Percentiles rank a stretch among this genome's conserved stretches.
Evolutionary conservation across 2,329 filamentous ascomycete genomes (phyloP).

Genomic region (Sporothrix pallida): DNA sequence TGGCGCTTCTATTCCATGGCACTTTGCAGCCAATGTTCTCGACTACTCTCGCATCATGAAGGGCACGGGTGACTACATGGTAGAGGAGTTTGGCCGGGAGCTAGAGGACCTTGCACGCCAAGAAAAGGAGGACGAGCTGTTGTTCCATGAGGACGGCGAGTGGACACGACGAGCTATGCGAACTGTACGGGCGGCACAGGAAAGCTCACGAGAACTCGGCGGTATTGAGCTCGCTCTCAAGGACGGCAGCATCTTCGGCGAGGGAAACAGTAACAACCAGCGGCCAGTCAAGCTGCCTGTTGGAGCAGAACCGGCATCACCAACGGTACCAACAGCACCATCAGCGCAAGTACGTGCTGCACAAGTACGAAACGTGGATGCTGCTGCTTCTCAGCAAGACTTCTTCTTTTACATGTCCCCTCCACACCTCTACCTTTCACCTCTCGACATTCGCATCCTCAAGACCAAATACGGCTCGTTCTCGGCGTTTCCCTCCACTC

Average conservation of each 20-base stretch:
- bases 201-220: conserved; percentile 64
- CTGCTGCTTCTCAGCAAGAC: conserved; percentile 47
- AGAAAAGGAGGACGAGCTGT: conserved; percentile 84
- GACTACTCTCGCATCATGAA: conserved; percentile 97
- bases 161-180: conserved; percentile 87
- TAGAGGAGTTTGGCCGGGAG: conserved; percentile 78
- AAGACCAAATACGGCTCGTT: conserved; percentile 89
- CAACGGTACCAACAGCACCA: not conserved
- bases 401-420: conserved; percentile 91
- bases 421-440: conserved; percentile 86
- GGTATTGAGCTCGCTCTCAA: conserved; percentile 41
- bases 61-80: conserved; percentile 87
- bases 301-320: conserved; percentile 27
- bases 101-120: conserved; percentile 75
- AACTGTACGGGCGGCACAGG: conserved; percentile 74
- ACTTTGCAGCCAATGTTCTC: conserved; percentile 85
- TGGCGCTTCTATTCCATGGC: conserved; percentile 73
- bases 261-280: not conserved
- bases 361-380: conserved; percentile 30
- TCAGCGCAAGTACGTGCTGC: conserved; percentile 23
- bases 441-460: conserved; percentile 88
- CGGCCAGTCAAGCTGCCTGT: conserved; percentile 11
- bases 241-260: conserved; percentile 30
- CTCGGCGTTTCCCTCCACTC: conserved; percentile 79
- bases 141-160: conserved; percentile 91